These are phyloP conservation scores for Trichoderma koningiopsis DNA, from an alignment of 2,329 filamentous ascomycete genomes.

Conservation along the genomic window DNA sequence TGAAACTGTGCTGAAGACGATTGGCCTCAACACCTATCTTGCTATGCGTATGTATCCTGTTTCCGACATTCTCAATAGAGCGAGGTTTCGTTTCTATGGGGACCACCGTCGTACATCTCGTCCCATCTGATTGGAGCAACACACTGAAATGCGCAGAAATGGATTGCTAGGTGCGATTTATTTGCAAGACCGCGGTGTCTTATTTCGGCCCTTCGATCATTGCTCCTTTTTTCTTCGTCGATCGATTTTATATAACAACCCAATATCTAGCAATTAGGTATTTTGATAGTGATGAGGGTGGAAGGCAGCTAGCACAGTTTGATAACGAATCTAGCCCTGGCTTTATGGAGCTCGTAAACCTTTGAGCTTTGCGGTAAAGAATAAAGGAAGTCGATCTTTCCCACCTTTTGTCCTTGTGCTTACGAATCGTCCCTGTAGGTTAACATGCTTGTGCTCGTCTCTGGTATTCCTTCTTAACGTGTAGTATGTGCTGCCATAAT, in stretches of 20 bases:
- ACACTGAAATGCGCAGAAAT: constrained; percentile 9
- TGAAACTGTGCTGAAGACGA: constrained; percentile 19
- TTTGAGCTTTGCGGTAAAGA: background rate
- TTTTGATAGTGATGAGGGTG: background rate
- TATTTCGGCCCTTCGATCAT: background rate
- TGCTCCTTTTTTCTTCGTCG: background rate
- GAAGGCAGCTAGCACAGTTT: background rate
- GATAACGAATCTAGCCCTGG: background rate
- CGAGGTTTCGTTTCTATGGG: constrained; percentile 4
- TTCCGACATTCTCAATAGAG: background rate
- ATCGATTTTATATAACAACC: background rate
- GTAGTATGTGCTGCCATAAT: background rate
- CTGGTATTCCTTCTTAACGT: background rate
- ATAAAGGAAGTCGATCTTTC: background rate
- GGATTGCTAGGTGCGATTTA: constrained; percentile 5
- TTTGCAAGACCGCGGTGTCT: constrained; percentile 27
- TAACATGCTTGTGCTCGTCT: background rate
- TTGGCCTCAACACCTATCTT: constrained; percentile 23
- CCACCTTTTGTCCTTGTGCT: background rate
- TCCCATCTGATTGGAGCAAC: background rate
- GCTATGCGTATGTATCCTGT: constrained; percentile 11
- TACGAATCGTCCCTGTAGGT: background rate
- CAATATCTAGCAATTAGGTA: background rate
- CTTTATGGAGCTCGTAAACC: background rate
- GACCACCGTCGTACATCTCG: background rate